phyloP scores from a whole-genome alignment of 176 grass and related monocot genomes.

The Avena atlantica region DNA sequence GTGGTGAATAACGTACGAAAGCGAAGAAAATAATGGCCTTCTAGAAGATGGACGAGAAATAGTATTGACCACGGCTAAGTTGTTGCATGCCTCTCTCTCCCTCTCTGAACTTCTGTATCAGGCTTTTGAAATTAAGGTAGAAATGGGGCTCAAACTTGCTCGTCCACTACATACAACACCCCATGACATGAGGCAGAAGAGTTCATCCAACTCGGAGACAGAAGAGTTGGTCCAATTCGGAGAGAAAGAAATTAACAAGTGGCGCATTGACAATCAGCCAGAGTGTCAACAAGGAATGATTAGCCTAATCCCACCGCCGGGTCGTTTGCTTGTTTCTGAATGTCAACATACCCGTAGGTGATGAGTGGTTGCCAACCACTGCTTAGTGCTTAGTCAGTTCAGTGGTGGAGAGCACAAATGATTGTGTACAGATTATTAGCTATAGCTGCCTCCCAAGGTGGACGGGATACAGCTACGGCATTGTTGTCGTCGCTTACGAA shows the following conservation, averaged over 20 bases:
- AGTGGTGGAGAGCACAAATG: neutral
- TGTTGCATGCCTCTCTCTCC: no score
- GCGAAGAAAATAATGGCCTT: neutral
- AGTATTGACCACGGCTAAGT: neutral
- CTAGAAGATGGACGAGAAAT: neutral
- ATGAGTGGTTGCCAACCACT: conserved; percentile 26
- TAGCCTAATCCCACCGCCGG: neutral
- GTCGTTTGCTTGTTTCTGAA: neutral
- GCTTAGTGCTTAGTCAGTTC: neutral
- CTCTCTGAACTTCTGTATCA: no score
- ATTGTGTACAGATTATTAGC: neutral
- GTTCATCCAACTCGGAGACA: no score
- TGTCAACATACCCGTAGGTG: conserved; percentile 8
- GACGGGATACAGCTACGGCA: neutral
- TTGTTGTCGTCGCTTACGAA: neutral
- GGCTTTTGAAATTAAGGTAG: no score
- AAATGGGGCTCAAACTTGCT: no score
- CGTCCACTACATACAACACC: no score
- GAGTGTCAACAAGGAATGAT: neutral
- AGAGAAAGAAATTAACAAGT: neutral
- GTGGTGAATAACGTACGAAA: neutral
- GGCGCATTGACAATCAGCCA: neutral
- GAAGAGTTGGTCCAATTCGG: neutral
- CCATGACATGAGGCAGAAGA: no score
- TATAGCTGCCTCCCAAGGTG: neutral